A percentile compares a stretch with the other conserved stretches of the same genome.
phyloP scores from a whole-genome alignment of 371 early-diverging fungal genomes.

The Nematocida major region DNA sequence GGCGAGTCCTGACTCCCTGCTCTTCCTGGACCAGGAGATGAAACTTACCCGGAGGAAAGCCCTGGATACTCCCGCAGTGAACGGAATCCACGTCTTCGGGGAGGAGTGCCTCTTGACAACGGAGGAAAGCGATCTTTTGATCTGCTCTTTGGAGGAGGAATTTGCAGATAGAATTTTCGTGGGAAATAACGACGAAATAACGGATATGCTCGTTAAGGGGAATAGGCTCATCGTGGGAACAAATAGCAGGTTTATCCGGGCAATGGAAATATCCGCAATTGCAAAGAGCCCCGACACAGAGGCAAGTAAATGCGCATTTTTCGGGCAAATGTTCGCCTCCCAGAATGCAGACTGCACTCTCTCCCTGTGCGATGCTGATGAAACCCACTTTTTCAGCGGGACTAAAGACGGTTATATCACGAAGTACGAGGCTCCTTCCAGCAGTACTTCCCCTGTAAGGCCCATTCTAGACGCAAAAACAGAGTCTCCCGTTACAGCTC shows the following conservation, averaged over 20 bases:
- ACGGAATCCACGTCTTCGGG: background rate
- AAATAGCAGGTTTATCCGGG: conserved; percentile 21
- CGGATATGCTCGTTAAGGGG: conserved; percentile 16
- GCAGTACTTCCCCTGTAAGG: background rate
- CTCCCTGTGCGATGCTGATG: background rate
- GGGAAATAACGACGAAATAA: conserved; percentile 49
- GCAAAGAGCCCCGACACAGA: background rate
- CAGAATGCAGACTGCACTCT: conserved; percentile 38
- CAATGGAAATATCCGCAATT: background rate
- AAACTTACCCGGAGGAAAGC: background rate
- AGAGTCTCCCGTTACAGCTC: conserved; percentile 14
- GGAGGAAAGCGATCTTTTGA: conserved; percentile 30
- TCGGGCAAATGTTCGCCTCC: background rate
- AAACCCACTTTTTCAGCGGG: conserved; percentile 19
- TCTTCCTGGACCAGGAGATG: background rate
- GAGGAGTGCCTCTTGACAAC: conserved; percentile 12
- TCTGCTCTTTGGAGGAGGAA: background rate
- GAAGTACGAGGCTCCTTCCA: background rate
- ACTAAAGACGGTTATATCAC: conserved; percentile 39
- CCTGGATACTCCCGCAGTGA: background rate
- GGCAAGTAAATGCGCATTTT: background rate
- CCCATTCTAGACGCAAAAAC: background rate
- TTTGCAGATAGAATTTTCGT: conserved; percentile 1
- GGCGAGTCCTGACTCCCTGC: background rate
- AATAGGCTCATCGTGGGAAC: conserved; percentile 6